Evolutionary conservation across 1,284 basidiomycete genomes (phyloP), one percentile per base, ranked within the genome.

Genomic region (Dichomitus squalens): DNA sequence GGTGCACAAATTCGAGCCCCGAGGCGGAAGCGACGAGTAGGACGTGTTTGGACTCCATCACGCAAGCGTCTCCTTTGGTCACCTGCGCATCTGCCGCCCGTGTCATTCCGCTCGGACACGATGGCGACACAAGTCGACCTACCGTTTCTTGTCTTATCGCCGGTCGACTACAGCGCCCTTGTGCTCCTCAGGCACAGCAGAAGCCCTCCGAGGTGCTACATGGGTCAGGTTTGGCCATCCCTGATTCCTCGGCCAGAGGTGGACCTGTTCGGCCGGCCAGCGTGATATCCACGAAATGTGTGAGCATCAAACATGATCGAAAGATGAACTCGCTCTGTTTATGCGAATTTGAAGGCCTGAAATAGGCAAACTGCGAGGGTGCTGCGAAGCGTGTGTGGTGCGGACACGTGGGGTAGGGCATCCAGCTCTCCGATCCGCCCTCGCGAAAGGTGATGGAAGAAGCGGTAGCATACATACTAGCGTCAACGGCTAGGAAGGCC

Each of bases 401-500:
- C 25, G 49, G 36, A 50, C 49, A 39, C 35, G 49, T 50, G 49
- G 16, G 7, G 7, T 25, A 21, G 12, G 18, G n/a, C n/a, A 25
- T 8, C 21, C 31, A 39, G 35, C n/a, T 7, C 14, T 44, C 41
- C 23, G 41, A 44, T 23, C 51, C 33, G 7, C 18, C 21, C n/a
- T 36, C 33, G 41, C 51, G 11, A 36, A 41, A 25, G 41, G 35
- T 52, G 33, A 46, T 46, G 34, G 41, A 31, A 33, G 34, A 18
- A 34, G 14, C 33, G n/a, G 49, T 55, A 52, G 40, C 57, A 57
- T 55, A 43, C 43, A 46, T 55, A 52, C 51, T 51, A 29, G 25
- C 52, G 46, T 16, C 38, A 36, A 29, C 39, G 14, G 57, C 57
- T 56, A 43, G 27, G 23, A 27, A n/a, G 4, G 38, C 14, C 23